Evolutionary conservation across 345 rosid genomes (phyloP).

Genomic region (Arabidopsis arenosa): DNA sequence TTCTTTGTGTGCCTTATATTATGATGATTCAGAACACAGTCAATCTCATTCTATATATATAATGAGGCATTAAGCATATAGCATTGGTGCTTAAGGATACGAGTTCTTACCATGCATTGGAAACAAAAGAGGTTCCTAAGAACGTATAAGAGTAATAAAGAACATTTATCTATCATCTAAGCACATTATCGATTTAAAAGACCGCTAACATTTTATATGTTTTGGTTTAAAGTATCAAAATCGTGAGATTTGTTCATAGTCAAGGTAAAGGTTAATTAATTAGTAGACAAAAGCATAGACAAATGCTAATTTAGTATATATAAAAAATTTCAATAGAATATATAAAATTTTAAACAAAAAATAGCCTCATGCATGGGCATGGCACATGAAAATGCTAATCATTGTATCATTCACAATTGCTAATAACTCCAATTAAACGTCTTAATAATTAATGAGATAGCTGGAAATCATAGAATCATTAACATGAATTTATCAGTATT

Average conservation of each 20-base stretch:
- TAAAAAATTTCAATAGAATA: not conserved
- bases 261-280: not conserved
- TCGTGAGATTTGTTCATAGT: not conserved
- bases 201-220: not conserved
- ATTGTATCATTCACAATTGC: constrained; percentile 19
- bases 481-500: constrained; percentile 16
- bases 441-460: constrained; percentile 27
- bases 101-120: not conserved
- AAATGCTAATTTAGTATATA: not conserved
- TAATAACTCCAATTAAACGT: constrained; percentile 27
- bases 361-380: constrained; percentile 35
- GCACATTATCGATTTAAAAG: not conserved
- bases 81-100: constrained; percentile 2
- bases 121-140: not conserved
- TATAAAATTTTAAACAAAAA: not conserved
- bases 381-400: constrained; percentile 37
- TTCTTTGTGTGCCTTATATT: not conserved
- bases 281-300: not conserved
- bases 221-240: not conserved
- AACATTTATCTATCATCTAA: not conserved
- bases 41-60: not conserved
- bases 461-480: constrained; percentile 29
- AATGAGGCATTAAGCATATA: constrained; percentile 1
- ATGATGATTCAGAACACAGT: not conserved
- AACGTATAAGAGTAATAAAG: not conserved